These are phyloP conservation scores for Ogataea haglerorum DNA, from an alignment of 805 yeast genomes.

Conservation along the genomic window DNA sequence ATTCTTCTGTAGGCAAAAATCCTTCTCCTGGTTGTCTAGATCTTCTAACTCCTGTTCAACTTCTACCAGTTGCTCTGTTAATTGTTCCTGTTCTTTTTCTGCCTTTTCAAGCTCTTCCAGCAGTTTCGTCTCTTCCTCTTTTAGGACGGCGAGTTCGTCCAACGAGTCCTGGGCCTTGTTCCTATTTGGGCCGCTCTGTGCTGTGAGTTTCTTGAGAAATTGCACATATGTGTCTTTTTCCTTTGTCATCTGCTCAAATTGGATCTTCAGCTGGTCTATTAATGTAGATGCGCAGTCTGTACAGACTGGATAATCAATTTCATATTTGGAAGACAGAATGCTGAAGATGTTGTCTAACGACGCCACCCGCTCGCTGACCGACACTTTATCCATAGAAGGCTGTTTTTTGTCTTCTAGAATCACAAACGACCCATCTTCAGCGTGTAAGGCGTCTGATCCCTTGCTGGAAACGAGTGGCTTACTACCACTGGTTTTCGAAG, in stretches of 20 bases:
- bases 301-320: conserved; percentile 84
- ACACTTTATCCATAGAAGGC: conserved; percentile 20
- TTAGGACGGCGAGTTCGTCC: conserved; percentile 44
- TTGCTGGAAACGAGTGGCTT: conserved; percentile 22
- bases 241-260: conserved; percentile 66
- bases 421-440: conserved; percentile 32
- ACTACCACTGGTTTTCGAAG: conserved; percentile 21
- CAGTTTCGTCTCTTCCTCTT: conserved; percentile 35
- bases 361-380: conserved; percentile 37
- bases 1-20: conserved; percentile 51
- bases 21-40: conserved; percentile 43
- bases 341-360: conserved; percentile 66
- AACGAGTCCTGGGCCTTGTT: conserved; percentile 44
- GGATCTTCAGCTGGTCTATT: conserved; percentile 58
- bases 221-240: conserved; percentile 78
- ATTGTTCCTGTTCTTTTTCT: conserved; percentile 40
- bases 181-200: conserved; percentile 43
- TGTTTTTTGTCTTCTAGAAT: conserved; percentile 19
- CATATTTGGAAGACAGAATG: conserved; percentile 70
- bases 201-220: conserved; percentile 67
- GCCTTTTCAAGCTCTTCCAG: conserved; percentile 39
- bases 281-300: conserved; percentile 74
- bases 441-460: conserved; percentile 9
- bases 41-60: conserved; percentile 39
- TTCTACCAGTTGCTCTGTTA: conserved; percentile 47